phyloP scores from a whole-genome alignment of 2,329 filamentous ascomycete genomes.

The Dryadomyces sulphureus region DNA sequence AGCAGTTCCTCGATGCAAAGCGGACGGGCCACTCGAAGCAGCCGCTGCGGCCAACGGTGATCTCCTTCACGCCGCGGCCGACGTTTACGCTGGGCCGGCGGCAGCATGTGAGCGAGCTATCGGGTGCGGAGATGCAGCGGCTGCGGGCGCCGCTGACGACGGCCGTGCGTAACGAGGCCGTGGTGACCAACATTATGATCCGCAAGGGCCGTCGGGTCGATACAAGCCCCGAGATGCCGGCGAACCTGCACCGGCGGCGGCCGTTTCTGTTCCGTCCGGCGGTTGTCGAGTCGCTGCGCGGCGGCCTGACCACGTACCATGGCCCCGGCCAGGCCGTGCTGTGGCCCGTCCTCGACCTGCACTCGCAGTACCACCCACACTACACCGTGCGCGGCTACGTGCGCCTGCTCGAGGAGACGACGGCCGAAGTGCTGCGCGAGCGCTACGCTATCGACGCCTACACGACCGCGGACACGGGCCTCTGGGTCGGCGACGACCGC shows the following conservation, averaged over 20 bases:
- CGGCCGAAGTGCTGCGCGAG: conserved; percentile 47
- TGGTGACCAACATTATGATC: no score
- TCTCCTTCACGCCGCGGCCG: conserved; percentile 70
- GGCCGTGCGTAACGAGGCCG: conserved; percentile 5
- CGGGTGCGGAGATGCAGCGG: conserved; percentile 26
- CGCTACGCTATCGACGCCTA: conserved; percentile 45
- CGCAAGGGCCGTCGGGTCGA: no score
- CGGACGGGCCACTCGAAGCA: conserved; percentile 9
- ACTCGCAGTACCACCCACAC: conserved; percentile 31
- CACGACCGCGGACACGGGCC: conserved; percentile 65
- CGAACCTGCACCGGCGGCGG: conserved; percentile 13
- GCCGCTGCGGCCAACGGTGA: conserved; percentile 51
- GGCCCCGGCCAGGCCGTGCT: conserved; percentile 84
- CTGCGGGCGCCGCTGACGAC: conserved; percentile 27
- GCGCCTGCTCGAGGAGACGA: conserved; percentile 58
- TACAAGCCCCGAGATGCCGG: no score
- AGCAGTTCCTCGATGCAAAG: conserved; percentile 45
- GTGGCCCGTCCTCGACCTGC: conserved; percentile 83
- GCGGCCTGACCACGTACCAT: conserved; percentile 88
- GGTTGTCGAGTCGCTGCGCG: conserved; percentile 61
- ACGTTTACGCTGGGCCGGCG: conserved; percentile 86
- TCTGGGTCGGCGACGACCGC: conserved; percentile 47
- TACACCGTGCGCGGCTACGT: conserved; percentile 67
- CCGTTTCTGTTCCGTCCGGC: conserved; percentile 40
- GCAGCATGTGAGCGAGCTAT: conserved; percentile 38